These are phyloP conservation scores for Fusarium illudens DNA, from an alignment of 2,329 filamentous ascomycete genomes.

Conservation along the genomic window DNA sequence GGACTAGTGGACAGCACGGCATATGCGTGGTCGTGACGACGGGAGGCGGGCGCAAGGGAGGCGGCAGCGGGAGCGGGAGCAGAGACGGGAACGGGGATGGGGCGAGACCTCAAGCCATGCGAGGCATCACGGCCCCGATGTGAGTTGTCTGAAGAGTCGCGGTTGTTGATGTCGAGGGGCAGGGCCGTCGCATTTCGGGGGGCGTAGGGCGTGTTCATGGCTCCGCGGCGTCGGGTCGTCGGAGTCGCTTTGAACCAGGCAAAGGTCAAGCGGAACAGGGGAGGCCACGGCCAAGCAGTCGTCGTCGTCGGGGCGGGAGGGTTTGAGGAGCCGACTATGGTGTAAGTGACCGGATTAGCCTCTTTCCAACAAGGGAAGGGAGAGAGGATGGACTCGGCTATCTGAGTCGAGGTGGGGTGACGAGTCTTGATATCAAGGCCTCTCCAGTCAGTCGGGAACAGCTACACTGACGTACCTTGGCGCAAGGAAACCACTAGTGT, in stretches of 20 bases:
- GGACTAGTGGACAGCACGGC: conserved; percentile 31
- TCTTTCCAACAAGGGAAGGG: conserved; percentile 2
- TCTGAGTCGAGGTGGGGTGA: conserved; percentile 29
- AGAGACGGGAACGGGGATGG: conserved; percentile 32
- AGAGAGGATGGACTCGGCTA: conserved; percentile 17
- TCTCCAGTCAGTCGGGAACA: conserved; percentile 3
- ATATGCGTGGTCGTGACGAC: conserved; percentile 31
- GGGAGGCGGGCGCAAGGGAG: conserved; percentile 31
- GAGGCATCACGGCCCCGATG: conserved; percentile 33
- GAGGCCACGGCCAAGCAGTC: conserved; percentile 9
- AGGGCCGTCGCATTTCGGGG: conserved; percentile 41
- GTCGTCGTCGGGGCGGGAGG: conserved; percentile 10
- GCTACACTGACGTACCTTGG: conserved; percentile 31
- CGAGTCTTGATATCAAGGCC: conserved; percentile 14
- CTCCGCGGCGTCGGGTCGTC: conserved; percentile 36
- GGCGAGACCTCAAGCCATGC: conserved; percentile 30
- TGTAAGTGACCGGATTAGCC: conserved; percentile 14
- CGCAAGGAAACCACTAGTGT: conserved; percentile 16
- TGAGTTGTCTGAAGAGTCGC: conserved; percentile 21
- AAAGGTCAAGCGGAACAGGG: conserved; percentile 22
- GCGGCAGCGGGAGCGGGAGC: conserved; percentile 20
- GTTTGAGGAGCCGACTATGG: conserved; percentile 3
- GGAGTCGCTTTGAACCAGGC: conserved; percentile 33
- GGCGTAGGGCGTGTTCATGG: conserved; percentile 45
- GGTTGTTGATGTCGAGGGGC: conserved; percentile 35